Conservation (phyloP, 345 rosid species). For the Alliaria petiolata region DNA sequence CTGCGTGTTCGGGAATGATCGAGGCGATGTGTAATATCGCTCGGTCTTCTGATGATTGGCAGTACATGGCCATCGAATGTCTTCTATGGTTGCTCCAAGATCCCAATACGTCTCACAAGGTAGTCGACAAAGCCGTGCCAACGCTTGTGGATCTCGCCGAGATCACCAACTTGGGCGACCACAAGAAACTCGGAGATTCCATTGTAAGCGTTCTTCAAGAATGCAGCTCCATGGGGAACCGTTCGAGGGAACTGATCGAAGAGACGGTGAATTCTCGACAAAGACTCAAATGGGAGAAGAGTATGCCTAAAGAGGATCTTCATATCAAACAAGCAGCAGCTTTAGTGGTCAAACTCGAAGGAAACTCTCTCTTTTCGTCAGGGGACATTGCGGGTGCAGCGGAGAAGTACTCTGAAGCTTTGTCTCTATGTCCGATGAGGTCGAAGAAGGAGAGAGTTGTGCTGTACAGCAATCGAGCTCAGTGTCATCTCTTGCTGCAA, state of each 20-base stretch:
- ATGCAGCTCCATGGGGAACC: conserved; percentile 48
- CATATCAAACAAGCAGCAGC: conserved; percentile 98
- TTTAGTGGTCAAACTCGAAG: conserved; percentile 94
- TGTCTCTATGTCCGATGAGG: conserved; percentile 88
- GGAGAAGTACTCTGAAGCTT: conserved; percentile 87
- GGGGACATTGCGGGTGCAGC: conserved; percentile 92
- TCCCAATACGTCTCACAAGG: conserved; percentile 79
- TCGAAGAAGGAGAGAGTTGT: conserved; percentile 96
- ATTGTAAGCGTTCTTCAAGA: conserved; percentile 78
- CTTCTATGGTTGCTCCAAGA: conserved; percentile 98
- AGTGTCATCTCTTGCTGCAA: conserved; percentile 89
- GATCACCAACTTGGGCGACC: conserved; percentile 79
- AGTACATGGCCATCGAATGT: conserved; percentile 96
- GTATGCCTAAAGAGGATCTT: conserved; percentile 94
- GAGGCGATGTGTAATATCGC: conserved; percentile 92
- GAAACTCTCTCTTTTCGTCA: conserved; percentile 90
- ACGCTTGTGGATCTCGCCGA: conserved; percentile 86
- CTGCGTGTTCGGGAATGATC: conserved; percentile 76
- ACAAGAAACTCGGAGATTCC: conserved; percentile 87
- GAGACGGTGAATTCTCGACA: conserved; percentile 64
- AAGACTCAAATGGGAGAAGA: conserved; percentile 90
- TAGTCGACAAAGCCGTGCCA: conserved; percentile 73
- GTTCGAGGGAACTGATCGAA: conserved; percentile 70
- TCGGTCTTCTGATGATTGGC: conserved; percentile 99
- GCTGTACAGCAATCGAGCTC: conserved; percentile 90